These are phyloP conservation scores for Borovskyia barvae DNA, from an alignment of 208 protist species.

Conservation along the genomic window DNA sequence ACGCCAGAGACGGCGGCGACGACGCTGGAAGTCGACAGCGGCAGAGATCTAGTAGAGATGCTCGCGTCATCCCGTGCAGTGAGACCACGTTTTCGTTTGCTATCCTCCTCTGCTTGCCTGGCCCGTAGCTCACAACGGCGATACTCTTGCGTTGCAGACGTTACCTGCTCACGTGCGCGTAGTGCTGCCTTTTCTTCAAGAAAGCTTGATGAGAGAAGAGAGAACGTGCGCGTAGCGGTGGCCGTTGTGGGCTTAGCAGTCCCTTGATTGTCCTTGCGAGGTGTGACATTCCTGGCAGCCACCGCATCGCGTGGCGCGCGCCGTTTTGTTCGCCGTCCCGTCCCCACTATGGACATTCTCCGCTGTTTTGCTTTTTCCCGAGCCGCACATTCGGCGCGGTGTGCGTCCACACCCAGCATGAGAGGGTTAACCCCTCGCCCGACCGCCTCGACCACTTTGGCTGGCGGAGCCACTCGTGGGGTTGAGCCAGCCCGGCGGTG, in stretches of 20 bases:
- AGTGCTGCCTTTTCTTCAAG: neutral
- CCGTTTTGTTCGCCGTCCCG: neutral
- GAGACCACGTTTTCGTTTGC: neutral
- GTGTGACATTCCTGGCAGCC: neutral
- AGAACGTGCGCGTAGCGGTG: no score
- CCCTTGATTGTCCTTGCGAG: neutral
- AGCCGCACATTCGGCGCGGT: slow-evolving; percentile 11
- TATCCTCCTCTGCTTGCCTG: neutral
- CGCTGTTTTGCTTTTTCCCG: slow-evolving; percentile 12
- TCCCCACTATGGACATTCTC: neutral
- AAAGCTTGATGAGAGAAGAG: no score
- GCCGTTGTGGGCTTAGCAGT: no score
- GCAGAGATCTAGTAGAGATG: neutral
- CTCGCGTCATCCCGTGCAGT: neutral
- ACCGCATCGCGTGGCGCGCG: no score
- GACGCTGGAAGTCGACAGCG: neutral
- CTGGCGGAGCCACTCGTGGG: slow-evolving; percentile 5
- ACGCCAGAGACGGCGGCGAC: neutral
- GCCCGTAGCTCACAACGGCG: slow-evolving; percentile 15
- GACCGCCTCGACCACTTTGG: slow-evolving; percentile 21
- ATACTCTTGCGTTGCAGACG: slow-evolving; percentile 3
- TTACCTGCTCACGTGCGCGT: slow-evolving; percentile 2
- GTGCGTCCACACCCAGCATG: slow-evolving; percentile 3
- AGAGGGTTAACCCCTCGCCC: slow-evolving; percentile 19
- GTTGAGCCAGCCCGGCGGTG: neutral